Conservation (phyloP, 768 basidiomycete species). For the Pleurotus sapidus region DNA sequence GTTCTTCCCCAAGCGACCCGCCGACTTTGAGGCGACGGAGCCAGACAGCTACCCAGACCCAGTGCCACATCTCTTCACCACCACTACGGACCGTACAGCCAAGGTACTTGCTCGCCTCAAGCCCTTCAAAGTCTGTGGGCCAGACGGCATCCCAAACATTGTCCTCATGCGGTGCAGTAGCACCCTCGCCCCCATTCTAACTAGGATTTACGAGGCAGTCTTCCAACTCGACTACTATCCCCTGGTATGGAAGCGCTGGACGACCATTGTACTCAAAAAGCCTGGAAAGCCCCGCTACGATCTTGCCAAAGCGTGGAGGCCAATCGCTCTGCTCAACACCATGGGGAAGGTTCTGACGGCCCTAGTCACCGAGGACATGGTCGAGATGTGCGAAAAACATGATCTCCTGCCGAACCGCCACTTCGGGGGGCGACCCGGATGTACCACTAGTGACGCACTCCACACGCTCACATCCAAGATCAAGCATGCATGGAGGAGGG, state of each 20-base stretch:
- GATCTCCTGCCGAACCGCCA: slow-evolving; percentile 31
- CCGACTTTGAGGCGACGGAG: slow-evolving; percentile 8
- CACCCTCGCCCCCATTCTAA: slow-evolving; percentile 11
- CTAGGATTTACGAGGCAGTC: slow-evolving; percentile 13
- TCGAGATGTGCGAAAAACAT: slow-evolving; percentile 21
- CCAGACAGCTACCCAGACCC: slow-evolving; percentile 6
- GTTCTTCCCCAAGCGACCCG: slow-evolving; percentile 18
- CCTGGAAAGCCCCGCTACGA: slow-evolving; percentile 31
- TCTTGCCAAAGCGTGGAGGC: slow-evolving; percentile 28
- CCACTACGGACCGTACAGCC: slow-evolving; percentile 6
- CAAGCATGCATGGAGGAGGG: slow-evolving; percentile 31
- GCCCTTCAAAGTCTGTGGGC: slow-evolving; percentile 18
- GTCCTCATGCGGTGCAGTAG: slow-evolving; percentile 13
- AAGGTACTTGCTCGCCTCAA: slow-evolving; percentile 10
- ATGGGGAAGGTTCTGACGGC: slow-evolving; percentile 24
- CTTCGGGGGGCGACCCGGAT: slow-evolving; percentile 36
- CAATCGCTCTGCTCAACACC: slow-evolving; percentile 32
- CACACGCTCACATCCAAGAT: slow-evolving; percentile 28
- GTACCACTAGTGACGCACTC: slow-evolving; percentile 33
- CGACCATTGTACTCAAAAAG: slow-evolving; percentile 29
- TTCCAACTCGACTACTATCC: slow-evolving; percentile 11
- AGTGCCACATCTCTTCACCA: slow-evolving; percentile 11
- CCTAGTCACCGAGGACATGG: slow-evolving; percentile 19
- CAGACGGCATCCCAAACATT: slow-evolving; percentile 24
- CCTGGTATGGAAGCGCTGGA: slow-evolving; percentile 18